A percentile compares a stretch with the other conserved stretches of the same genome.
These are phyloP conservation scores for Penicillium sp. DNA, from an alignment of 2,329 filamentous ascomycete species.

Conservation along the genomic window DNA sequence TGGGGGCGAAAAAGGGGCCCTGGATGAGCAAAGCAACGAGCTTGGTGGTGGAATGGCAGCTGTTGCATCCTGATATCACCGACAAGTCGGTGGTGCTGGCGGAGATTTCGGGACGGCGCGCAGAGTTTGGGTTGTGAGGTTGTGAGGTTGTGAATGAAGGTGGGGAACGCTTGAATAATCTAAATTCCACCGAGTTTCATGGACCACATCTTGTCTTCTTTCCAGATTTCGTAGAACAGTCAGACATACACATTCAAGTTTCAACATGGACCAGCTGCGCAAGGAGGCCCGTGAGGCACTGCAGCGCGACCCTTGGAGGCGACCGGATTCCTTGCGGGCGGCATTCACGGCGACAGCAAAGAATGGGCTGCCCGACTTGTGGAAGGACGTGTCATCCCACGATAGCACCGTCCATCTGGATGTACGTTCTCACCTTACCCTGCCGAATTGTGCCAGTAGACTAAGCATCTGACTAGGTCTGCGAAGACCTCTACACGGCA, in stretches of 20 bases:
- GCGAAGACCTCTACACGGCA: slow-evolving; percentile 34
- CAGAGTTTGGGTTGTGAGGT: slow-evolving; percentile 50
- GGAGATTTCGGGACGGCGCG: slow-evolving; percentile 55
- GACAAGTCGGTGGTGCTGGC: slow-evolving; percentile 63
- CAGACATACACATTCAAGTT: not conserved
- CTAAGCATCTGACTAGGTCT: slow-evolving; percentile 26
- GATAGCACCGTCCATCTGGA: slow-evolving; percentile 20
- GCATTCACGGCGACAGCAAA: not conserved
- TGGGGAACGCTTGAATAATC: slow-evolving; percentile 4
- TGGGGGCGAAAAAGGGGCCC: slow-evolving; percentile 67
- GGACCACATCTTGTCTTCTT: not conserved
- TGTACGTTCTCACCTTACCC: slow-evolving; percentile 18
- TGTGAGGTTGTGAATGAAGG: slow-evolving; percentile 4
- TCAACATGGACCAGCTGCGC: slow-evolving; percentile 31
- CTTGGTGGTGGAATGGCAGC: slow-evolving; percentile 82
- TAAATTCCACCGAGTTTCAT: slow-evolving; percentile 1
- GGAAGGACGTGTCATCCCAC: slow-evolving; percentile 32
- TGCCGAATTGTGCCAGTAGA: not conserved
- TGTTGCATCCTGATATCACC: slow-evolving; percentile 68
- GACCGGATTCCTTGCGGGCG: slow-evolving; percentile 11
- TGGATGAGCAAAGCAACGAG: slow-evolving; percentile 84
- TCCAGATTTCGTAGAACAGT: not conserved
- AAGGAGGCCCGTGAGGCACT: slow-evolving; percentile 29
- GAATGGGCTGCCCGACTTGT: slow-evolving; percentile 28
- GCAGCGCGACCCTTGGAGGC: slow-evolving; percentile 14